Evolutionary conservation across 2,329 filamentous ascomycete species (phyloP).

Genomic region (Alternaria conjuncta): DNA sequence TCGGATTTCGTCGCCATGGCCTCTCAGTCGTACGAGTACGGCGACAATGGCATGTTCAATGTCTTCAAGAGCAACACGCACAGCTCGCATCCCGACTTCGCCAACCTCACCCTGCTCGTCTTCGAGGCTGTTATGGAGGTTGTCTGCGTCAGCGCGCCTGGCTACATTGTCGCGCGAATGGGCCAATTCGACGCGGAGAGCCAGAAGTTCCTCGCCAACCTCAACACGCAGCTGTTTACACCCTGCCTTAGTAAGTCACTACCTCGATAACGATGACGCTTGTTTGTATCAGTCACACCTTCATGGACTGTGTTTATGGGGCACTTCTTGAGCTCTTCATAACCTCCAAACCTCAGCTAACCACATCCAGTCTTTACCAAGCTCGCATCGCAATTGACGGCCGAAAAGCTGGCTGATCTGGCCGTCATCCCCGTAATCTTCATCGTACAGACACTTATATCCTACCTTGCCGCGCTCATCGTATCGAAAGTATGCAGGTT

Average conservation of each 20-base stretch:
- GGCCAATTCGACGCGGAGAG: constrained; percentile 95
- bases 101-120: constrained; percentile 78
- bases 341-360: constrained; percentile 8
- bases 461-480: constrained; percentile 75
- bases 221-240: constrained; percentile 96
- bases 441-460: constrained; percentile 83
- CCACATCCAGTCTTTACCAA: constrained; percentile 83
- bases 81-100: constrained; percentile 67
- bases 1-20: constrained; percentile 43
- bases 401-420: constrained; percentile 86
- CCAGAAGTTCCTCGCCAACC: constrained; percentile 94
- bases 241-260: constrained; percentile 80
- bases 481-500: constrained; percentile 81
- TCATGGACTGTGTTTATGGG: background rate
- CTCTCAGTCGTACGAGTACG: constrained; percentile 40
- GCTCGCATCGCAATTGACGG: constrained; percentile 89
- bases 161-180: constrained; percentile 86
- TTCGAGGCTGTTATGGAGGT: constrained; percentile 96
- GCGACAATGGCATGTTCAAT: constrained; percentile 33
- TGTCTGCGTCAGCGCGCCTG: constrained; percentile 90
- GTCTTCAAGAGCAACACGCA: constrained; percentile 45
- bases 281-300: background rate
- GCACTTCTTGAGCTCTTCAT: background rate
- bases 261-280: background rate
- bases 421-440: constrained; percentile 97